Conservation (phyloP, 345 rosid species). For the Reutealis trisperma region DNA sequence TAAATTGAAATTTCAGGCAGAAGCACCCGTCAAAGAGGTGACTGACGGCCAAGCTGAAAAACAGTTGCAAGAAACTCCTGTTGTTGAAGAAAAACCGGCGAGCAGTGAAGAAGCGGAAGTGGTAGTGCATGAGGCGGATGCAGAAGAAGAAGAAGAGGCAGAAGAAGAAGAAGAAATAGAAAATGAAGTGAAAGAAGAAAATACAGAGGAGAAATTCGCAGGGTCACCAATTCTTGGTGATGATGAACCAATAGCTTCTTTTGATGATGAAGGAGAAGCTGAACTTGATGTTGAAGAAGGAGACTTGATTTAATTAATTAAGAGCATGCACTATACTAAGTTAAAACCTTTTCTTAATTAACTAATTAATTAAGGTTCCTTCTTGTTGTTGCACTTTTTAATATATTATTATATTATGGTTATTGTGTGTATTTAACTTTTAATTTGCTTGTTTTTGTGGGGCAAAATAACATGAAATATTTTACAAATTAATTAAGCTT, state of each 20-base stretch:
- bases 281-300: conserved; percentile 10
- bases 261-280: not conserved
- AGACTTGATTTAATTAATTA: conserved; percentile 3
- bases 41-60: not conserved
- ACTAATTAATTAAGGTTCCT: too few relatives aligned
- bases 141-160: conserved; percentile 7
- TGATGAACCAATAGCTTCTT: not conserved
- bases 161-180: not conserved
- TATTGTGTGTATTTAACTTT: too few relatives aligned
- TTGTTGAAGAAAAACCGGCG: conserved; percentile 18
- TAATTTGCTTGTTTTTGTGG: too few relatives aligned
- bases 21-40: conserved; percentile 1
- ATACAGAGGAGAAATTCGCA: not conserved
- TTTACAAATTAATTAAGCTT: too few relatives aligned
- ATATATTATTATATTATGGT: too few relatives aligned
- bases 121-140: conserved; percentile 12
- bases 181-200: not conserved
- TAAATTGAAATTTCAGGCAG: conserved; percentile 16
- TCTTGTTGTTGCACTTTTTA: too few relatives aligned
- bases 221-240: conserved; percentile 9
- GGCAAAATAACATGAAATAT: too few relatives aligned
- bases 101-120: conserved; percentile 17
- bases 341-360: too few relatives aligned
- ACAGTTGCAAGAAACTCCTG: not conserved
- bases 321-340: too few relatives aligned